Evolutionary conservation across 2,329 filamentous ascomycete genomes (phyloP).

Genomic region (Exophiala spinifera): DNA sequence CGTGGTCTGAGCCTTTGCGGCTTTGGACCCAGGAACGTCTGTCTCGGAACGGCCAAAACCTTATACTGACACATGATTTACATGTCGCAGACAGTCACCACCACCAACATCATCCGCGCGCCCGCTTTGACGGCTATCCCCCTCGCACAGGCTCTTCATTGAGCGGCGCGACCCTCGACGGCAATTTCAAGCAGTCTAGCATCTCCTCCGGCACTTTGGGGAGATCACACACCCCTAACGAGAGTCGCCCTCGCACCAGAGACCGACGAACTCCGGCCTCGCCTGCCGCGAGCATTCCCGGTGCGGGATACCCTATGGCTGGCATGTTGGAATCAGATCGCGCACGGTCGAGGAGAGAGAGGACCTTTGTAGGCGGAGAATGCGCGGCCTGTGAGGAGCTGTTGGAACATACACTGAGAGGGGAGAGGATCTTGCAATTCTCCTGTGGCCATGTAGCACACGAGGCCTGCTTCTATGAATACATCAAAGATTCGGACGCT

Average conservation of each 20-base stretch:
- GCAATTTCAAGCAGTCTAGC: constrained; percentile 27
- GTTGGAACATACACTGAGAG: constrained; percentile 87
- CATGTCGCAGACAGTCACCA: constrained; percentile 14
- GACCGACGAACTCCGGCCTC: constrained; percentile 21
- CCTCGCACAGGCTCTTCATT: constrained; percentile 20
- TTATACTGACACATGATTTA: constrained; percentile 23
- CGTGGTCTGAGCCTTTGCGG: not conserved
- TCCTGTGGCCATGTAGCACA: constrained; percentile 96
- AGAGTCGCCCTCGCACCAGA: constrained; percentile 19
- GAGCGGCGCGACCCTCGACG: constrained; percentile 9
- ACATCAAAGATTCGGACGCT: constrained; percentile 89
- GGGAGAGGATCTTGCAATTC: constrained; percentile 91
- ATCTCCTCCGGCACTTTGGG: constrained; percentile 25
- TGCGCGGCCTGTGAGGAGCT: constrained; percentile 97
- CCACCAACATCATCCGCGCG: constrained; percentile 16
- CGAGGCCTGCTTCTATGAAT: constrained; percentile 98
- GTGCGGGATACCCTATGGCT: constrained; percentile 46
- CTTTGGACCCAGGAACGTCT: not conserved
- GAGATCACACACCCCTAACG: constrained; percentile 19
- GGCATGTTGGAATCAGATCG: constrained; percentile 72
- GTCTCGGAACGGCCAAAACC: constrained; percentile 5
- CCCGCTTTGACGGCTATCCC: constrained; percentile 21
- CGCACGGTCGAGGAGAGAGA: constrained; percentile 75
- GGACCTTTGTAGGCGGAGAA: constrained; percentile 91
- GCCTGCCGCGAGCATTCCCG: constrained; percentile 22